These are phyloP conservation scores for Cinchona pubescens DNA, from an alignment of 257 asterid genomes.

Conservation along the genomic window DNA sequence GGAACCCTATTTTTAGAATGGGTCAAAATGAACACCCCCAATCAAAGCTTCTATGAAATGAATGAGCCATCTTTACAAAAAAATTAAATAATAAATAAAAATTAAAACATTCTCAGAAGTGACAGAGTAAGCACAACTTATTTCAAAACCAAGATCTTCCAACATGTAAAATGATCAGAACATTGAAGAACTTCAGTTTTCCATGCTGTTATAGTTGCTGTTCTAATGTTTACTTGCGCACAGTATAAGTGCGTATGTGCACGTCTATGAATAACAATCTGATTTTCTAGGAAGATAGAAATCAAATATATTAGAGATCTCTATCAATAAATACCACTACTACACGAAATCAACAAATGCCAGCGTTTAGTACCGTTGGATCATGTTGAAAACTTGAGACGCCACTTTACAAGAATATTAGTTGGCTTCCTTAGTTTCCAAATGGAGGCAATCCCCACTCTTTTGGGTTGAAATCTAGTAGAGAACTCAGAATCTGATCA, in stretches of 20 bases:
- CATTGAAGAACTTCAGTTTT: not conserved
- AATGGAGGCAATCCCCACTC: constrained; percentile 86
- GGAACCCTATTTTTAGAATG: no score
- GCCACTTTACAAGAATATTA: constrained; percentile 1
- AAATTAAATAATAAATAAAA: no score
- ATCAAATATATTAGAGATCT: not conserved
- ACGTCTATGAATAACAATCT: no score
- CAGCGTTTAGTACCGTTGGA: not conserved
- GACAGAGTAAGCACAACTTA: no score
- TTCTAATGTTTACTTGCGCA: not conserved
- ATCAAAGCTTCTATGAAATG: no score
- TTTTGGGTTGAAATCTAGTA: constrained; percentile 67
- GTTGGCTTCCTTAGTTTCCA: constrained; percentile 34
- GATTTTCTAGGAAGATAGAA: not conserved
- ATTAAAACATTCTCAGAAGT: no score
- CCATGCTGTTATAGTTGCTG: not conserved
- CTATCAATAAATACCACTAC: not conserved
- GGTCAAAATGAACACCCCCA: no score
- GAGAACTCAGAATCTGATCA: constrained; percentile 72
- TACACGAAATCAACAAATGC: not conserved
- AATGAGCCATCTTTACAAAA: no score
- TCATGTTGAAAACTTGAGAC: not conserved
- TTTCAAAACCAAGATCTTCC: not conserved
- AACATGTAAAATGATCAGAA: not conserved
- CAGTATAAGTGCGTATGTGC: no score